Evolutionary conservation across 2,329 filamentous ascomycete genomes (phyloP).

Genomic region (Corniculantispora saksenae): DNA sequence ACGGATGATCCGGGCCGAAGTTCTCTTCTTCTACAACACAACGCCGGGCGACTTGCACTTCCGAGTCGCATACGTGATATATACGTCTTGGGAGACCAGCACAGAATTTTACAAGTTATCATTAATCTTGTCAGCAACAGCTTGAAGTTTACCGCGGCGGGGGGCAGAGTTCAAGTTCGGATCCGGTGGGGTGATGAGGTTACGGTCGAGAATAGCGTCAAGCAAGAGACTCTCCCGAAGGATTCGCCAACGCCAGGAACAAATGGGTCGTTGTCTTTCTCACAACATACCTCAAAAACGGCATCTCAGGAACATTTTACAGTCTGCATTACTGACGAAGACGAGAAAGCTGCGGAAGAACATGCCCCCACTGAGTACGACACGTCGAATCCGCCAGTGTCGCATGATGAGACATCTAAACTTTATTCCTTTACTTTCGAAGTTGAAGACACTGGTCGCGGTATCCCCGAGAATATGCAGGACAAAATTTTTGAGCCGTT

Average conservation of each 20-base stretch:
- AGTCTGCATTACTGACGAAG: background rate
- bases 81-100: conserved; percentile 89
- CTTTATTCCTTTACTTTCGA: conserved; percentile 83
- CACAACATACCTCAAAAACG: background rate
- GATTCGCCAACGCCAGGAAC: background rate
- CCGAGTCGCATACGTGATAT: conserved; percentile 76
- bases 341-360: background rate
- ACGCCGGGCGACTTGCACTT: background rate
- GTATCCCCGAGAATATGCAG: conserved; percentile 77
- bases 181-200: conserved; percentile 71
- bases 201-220: background rate
- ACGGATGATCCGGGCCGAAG: conserved; percentile 9
- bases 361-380: background rate
- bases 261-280: background rate
- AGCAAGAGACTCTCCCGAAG: background rate
- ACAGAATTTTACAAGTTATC: conserved; percentile 87
- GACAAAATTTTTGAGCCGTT: conserved; percentile 90
- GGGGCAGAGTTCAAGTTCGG: conserved; percentile 72
- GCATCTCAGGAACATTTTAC: background rate
- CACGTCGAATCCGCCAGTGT: background rate
- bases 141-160: conserved; percentile 82
- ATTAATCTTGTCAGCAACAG: conserved; percentile 93
- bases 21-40: background rate
- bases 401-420: conserved; percentile 52
- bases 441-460: conserved; percentile 84